Base-by-base conservation (phyloP, 2,329 filamentous ascomycete genomes). In the Talaromyces sp. region DNA sequence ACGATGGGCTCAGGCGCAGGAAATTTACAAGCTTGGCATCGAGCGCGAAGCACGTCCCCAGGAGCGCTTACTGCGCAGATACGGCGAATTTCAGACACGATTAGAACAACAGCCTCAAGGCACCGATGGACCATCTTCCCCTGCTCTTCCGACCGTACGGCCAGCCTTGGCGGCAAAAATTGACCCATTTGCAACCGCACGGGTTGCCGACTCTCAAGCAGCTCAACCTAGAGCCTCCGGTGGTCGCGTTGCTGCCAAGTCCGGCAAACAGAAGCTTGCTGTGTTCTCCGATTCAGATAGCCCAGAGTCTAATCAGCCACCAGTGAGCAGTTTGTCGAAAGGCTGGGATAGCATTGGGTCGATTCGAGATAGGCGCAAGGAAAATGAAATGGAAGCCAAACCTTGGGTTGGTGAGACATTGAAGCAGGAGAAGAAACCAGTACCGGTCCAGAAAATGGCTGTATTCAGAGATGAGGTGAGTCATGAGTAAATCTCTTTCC, bases 401-500 rank as follows among this genome's bases (percentile, higher is more conserved):
- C 92, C 94, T 22, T 97, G 93, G 95, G 90, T 84, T 11, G 95
- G 95, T 31, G 93, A 98, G 81, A 97, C 91, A 47, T 80, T 99
- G 70, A 92, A 94, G 78, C 90, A 88, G 2, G 92, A 91, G 49
- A 94, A 92, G 72, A 95, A 92, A 81, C 91, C 92, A 80, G 87
- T 83, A 50, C 87, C 85, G 37, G 85, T 85, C 62, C 84, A 89
- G 62, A 98, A 97, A 83, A 90, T 99, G 88, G 83, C 89, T 74
- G 87, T 99, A 54, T 99, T 97, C 83, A 94, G 91, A 84, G 95
- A 99, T 84, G 84, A 90, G 90, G 95, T 99, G 90, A 89, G 92
- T 85, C 76, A 73, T 73, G 68, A 72, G 69, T 72, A 70, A 75
- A 75, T 71, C 69, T 68, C 69, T 71, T 69, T 68, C 70, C 69